Evolutionary conservation across 2,329 filamentous ascomycete genomes (phyloP).

Genomic region (Beauveria caledonica): DNA sequence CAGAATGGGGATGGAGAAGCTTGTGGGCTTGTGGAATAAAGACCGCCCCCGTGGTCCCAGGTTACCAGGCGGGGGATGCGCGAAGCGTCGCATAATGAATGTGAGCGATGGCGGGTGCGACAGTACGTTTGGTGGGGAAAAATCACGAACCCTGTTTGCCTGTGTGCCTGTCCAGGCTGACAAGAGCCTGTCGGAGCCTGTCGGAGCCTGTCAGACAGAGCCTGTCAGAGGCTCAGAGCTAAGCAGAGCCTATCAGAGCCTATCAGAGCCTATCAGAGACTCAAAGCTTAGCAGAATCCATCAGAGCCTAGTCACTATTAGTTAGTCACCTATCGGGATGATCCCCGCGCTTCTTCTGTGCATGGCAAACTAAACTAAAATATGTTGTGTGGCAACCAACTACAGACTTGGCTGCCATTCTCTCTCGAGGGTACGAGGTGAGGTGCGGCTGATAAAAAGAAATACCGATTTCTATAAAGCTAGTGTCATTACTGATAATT

Average conservation of each 20-base stretch:
- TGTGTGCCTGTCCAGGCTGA: background rate
- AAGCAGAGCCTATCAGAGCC: too few relatives aligned
- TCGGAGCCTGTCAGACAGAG: too few relatives aligned
- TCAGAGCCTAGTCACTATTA: too few relatives aligned
- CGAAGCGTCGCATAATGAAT: background rate
- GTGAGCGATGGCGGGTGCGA: background rate
- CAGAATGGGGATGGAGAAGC: conserved; percentile 25
- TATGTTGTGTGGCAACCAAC: background rate
- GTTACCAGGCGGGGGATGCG: background rate
- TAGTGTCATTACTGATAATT: too few relatives aligned
- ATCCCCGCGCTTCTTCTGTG: background rate
- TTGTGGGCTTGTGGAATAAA: conserved; percentile 6
- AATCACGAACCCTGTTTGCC: background rate
- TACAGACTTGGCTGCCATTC: background rate
- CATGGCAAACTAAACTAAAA: background rate
- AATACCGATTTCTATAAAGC: background rate
- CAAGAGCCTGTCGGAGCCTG: background rate
- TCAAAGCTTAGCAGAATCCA: background rate
- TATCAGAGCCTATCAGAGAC: too few relatives aligned
- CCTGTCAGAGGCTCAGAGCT: too few relatives aligned
- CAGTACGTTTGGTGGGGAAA: background rate
- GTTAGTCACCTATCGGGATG: background rate
- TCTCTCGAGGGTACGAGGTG: background rate
- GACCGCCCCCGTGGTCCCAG: background rate
- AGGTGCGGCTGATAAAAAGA: background rate